phyloP scores from a whole-genome alignment of 768 basidiomycete species.

The Lentinus brumalis region DNA sequence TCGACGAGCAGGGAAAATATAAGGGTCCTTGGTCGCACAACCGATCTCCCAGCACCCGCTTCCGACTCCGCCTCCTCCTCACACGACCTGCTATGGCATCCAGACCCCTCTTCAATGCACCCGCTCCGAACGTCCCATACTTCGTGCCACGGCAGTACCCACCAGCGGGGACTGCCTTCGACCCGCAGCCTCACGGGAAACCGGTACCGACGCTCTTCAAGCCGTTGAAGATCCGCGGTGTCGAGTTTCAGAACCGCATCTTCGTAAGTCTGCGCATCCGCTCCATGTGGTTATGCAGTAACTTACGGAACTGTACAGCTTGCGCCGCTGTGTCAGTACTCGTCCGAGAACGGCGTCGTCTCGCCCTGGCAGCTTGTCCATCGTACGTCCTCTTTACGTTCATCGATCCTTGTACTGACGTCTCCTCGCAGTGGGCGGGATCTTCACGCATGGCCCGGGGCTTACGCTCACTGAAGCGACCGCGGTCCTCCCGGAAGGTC shows the following conservation, averaged over 20 bases:
- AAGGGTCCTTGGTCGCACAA: too few relatives aligned
- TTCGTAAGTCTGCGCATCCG: slow-evolving; percentile 14
- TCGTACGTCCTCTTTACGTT: slow-evolving; percentile 16
- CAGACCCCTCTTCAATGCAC: slow-evolving; percentile 32
- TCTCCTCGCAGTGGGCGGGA: slow-evolving; percentile 45
- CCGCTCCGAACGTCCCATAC: slow-evolving; percentile 45
- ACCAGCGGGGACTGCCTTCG: slow-evolving; percentile 45
- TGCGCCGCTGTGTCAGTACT: slow-evolving; percentile 44
- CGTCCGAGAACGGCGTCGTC: slow-evolving; percentile 52
- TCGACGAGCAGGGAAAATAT: not conserved
- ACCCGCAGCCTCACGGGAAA: slow-evolving; percentile 41
- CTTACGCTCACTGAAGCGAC: slow-evolving; percentile 66
- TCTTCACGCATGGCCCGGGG: slow-evolving; percentile 54
- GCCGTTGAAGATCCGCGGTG: slow-evolving; percentile 47
- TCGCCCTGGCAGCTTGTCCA: slow-evolving; percentile 63
- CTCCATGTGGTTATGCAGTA: too few relatives aligned
- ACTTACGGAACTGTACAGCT: too few relatives aligned
- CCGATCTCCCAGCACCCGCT: not conserved
- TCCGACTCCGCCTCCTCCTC: not conserved
- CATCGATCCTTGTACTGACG: not conserved
- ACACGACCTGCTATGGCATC: too few relatives aligned
- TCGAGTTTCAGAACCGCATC: slow-evolving; percentile 34
- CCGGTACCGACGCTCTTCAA: slow-evolving; percentile 50
- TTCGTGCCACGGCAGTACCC: slow-evolving; percentile 50
- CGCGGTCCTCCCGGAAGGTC: slow-evolving; percentile 39